A percentile compares a stretch with the other conserved stretches of the same genome.
Conservation (phyloP, 805 yeast species). For the Barnettozyma vustinii region DNA sequence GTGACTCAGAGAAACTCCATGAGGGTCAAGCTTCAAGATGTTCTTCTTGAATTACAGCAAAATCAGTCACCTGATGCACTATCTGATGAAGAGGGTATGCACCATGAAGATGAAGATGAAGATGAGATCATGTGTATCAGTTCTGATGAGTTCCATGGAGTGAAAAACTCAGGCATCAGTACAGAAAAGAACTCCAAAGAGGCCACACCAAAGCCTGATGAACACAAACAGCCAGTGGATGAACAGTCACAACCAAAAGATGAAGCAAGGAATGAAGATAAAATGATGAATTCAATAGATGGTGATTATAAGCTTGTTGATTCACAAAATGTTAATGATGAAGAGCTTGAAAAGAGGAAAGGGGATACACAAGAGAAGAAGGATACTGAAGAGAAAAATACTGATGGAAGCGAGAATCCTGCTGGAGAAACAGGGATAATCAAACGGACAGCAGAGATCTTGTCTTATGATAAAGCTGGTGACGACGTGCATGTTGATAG, state of each 20-base stretch:
- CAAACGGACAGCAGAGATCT: neutral
- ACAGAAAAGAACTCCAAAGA: neutral
- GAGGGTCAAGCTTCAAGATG: conserved; percentile 20
- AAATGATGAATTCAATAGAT: neutral
- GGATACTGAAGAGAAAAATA: neutral
- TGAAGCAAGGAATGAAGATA: neutral
- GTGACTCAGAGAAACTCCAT: conserved; percentile 24
- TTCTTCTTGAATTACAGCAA: conserved; percentile 17
- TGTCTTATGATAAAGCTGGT: neutral
- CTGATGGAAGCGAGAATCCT: neutral
- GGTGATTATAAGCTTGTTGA: neutral
- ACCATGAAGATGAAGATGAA: conserved; percentile 5
- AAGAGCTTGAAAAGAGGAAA: neutral
- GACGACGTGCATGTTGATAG: neutral
- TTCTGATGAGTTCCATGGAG: neutral
- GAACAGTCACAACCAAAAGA: neutral
- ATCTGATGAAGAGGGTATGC: conserved; percentile 7
- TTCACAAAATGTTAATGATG: neutral
- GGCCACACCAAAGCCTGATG: neutral
- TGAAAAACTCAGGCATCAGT: neutral
- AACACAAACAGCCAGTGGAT: too few relatives aligned
- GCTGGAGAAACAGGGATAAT: neutral
- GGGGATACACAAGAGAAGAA: neutral
- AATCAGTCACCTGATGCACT: neutral
- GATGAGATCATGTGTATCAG: conserved; percentile 3